Conservation (phyloP, 495 filamentous ascomycete species). For the Daldinia bambusicola region DNA sequence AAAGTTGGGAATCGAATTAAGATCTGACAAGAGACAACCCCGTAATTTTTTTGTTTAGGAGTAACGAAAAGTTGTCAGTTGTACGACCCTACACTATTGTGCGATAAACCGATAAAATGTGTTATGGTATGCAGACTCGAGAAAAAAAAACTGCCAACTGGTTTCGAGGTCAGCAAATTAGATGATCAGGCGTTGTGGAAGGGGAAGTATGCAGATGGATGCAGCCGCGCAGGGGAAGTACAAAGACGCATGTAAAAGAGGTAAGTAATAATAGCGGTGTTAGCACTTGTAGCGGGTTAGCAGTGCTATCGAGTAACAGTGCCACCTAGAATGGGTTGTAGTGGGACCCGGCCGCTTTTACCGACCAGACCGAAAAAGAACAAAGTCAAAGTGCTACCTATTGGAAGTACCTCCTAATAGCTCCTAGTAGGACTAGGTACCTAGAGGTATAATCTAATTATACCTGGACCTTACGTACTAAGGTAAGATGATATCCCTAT, state of each 20-base stretch:
- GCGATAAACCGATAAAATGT: constrained; percentile 23
- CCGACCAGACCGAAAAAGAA: not conserved
- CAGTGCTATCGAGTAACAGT: constrained; percentile 8
- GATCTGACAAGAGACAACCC: constrained; percentile 21
- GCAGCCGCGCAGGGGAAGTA: constrained; percentile 24
- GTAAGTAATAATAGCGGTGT: constrained; percentile 14
- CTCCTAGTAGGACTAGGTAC: no score
- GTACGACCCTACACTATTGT: constrained; percentile 27
- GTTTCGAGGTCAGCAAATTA: constrained; percentile 32
- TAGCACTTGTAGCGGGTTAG: not conserved
- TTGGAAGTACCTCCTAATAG: not conserved
- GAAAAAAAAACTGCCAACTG: constrained; percentile 11
- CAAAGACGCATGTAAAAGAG: constrained; percentile 5
- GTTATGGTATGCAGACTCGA: constrained; percentile 18
- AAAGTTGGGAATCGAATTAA: constrained; percentile 27
- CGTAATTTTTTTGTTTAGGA: constrained; percentile 5
- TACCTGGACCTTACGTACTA: not conserved
- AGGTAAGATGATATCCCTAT: not conserved
- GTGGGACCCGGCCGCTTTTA: not conserved
- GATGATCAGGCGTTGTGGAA: constrained; percentile 40
- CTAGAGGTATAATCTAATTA: not conserved
- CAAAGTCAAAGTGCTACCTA: not conserved
- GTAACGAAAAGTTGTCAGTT: constrained; percentile 11
- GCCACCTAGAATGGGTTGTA: not conserved
- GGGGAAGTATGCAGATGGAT: constrained; percentile 22